A percentile compares a stretch with the other conserved stretches of the same genome.
These are phyloP conservation scores for Boletellus emodensis DNA, from an alignment of 768 basidiomycete genomes.

Conservation along the genomic window DNA sequence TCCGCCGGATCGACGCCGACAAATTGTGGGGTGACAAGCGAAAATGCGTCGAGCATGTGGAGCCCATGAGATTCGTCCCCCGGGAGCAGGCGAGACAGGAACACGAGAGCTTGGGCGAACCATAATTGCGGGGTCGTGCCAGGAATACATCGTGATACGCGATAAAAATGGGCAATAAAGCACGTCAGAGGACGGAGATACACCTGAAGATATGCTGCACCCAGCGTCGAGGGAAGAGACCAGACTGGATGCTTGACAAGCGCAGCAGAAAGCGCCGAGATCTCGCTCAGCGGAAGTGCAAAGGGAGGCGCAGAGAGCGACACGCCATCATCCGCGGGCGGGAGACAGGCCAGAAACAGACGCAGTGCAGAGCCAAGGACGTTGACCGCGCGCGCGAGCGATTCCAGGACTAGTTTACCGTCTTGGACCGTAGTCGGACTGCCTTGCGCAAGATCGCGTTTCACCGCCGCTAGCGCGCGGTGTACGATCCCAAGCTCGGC, in stretches of 20 bases:
- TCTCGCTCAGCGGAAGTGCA: slow-evolving; percentile 50
- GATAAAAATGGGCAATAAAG: slow-evolving; percentile 52
- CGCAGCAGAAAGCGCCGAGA: slow-evolving; percentile 50
- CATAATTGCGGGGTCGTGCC: slow-evolving; percentile 54
- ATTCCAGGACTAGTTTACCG: slow-evolving; percentile 15
- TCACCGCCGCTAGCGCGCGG: slow-evolving; percentile 34
- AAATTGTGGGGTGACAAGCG: slow-evolving; percentile 16
- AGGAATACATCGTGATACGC: slow-evolving; percentile 55
- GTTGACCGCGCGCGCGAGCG: slow-evolving; percentile 34
- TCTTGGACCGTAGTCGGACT: not conserved
- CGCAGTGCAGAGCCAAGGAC: slow-evolving; percentile 49
- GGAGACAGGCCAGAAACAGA: slow-evolving; percentile 61
- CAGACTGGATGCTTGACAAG: slow-evolving; percentile 53
- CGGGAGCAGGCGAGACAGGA: slow-evolving; percentile 53
- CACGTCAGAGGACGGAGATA: slow-evolving; percentile 48
- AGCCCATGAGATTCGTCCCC: slow-evolving; percentile 69
- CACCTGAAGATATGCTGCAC: slow-evolving; percentile 5
- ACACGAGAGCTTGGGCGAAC: slow-evolving; percentile 61
- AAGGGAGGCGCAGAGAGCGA: slow-evolving; percentile 52
- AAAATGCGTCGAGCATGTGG: slow-evolving; percentile 32
- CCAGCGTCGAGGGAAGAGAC: slow-evolving; percentile 25
- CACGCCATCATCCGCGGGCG: slow-evolving; percentile 38
- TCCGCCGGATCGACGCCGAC: slow-evolving; percentile 21
- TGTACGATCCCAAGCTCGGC: slow-evolving; percentile 35
- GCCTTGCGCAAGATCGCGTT: slow-evolving; percentile 19